Evolutionary conservation across 768 basidiomycete genomes (phyloP).

Genomic region (Tulasnella sp.): DNA sequence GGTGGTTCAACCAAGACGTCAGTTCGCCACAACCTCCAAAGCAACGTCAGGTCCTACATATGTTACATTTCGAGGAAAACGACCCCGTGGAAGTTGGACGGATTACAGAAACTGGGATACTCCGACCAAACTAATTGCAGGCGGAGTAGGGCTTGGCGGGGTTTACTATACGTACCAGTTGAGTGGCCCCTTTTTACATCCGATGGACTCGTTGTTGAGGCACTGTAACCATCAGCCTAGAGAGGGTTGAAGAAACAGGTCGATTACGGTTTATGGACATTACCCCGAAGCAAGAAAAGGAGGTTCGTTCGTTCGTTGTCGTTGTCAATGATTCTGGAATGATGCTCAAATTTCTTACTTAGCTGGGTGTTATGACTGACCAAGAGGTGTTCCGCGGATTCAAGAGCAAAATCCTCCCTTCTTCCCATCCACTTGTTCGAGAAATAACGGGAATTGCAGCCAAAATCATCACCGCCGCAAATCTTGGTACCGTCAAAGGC

Average conservation of each 20-base stretch:
- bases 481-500: slow-evolving; percentile 50
- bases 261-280: slow-evolving; percentile 83
- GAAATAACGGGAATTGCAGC: slow-evolving; percentile 60
- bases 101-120: slow-evolving; percentile 10
- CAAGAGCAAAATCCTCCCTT: slow-evolving; percentile 44
- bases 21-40: too few species aligned
- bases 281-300: slow-evolving; percentile 42
- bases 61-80: too few species aligned
- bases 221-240: slow-evolving; percentile 64
- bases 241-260: slow-evolving; percentile 76
- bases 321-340: neutral
- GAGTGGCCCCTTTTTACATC: neutral
- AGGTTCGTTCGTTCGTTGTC: slow-evolving; percentile 26
- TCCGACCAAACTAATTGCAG: slow-evolving; percentile 2
- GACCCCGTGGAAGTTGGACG: too few species aligned
- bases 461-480: slow-evolving; percentile 54
- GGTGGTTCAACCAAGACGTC: too few species aligned
- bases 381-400: slow-evolving; percentile 42
- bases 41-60: too few species aligned
- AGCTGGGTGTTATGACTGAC: slow-evolving; percentile 34
- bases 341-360: neutral
- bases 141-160: neutral
- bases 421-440: slow-evolving; percentile 48
- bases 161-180: slow-evolving; percentile 14
- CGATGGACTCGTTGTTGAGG: neutral